Evolutionary conservation across 2,329 filamentous ascomycete species (phyloP), one percentile per base, ranked within the genome.

Genomic region (Mycosphaerelloides madeirae): DNA sequence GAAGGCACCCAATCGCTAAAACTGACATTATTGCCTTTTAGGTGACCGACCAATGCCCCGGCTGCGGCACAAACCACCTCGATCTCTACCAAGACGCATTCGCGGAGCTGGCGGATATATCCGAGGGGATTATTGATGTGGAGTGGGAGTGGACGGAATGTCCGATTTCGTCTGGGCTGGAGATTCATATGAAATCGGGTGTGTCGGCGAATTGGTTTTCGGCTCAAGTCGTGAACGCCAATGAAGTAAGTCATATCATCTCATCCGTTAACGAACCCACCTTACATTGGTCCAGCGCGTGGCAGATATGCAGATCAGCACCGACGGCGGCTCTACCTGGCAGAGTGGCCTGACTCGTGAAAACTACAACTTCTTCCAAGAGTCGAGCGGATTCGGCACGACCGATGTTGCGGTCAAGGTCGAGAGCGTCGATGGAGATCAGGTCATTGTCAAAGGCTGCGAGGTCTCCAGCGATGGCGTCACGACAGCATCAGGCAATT

Each of bases 141-240:
- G 62, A 61, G 31, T 80, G 75, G 74, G 60, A 70, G 29, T 69
- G 70, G 48, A 70, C 77, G 9, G 56, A 70, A 15, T 80, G 77
- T 55, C 73, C 71, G 33, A 75, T 79, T 56, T 68, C 68, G 37
- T 63, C 66, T 0, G 71, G 75, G 1, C 62, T 80, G 8, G 54
- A 67, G 35, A 66, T 80, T 18, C 70, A 73, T 61, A 77, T 76
- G 65, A 79, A 80, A 60, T 66, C 69, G 16, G 74, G 74, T 18
- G 71, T 72, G 3, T 75, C 71, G 3, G 58, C 64, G 22, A 71
- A 72, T 61, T 79, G 76, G 75, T 79, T 80, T 66, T 72, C 70
- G 37, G 80, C 81, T 71, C 81, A 85, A 62, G 79, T 84, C 33
- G 70, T 81, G 56, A 83, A 84, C 64, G 67, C 76, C 56, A 81